Evolutionary conservation across 2,329 filamentous ascomycete species (phyloP).

Genomic region (Dactylellina cionopaga): DNA sequence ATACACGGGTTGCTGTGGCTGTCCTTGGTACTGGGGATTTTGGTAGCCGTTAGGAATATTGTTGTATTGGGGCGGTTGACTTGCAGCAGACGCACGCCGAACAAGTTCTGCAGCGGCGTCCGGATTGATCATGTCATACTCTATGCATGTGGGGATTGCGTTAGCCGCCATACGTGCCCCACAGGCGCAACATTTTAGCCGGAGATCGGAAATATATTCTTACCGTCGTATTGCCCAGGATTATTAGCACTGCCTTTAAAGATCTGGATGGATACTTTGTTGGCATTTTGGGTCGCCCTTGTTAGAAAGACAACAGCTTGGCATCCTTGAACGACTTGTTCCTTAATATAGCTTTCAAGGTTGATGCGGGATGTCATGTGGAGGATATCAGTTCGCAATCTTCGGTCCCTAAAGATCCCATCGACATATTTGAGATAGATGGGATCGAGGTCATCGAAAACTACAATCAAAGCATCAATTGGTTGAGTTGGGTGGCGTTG

Average conservation of each 20-base stretch:
- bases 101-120: conserved; percentile 82
- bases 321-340: conserved; percentile 88
- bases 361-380: conserved; percentile 80
- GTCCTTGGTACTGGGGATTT: conserved; percentile 57
- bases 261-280: conserved; percentile 81
- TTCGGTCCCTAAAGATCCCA: conserved; percentile 75
- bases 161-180: conserved; percentile 52
- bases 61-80: conserved; percentile 60
- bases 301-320: conserved; percentile 83
- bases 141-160: conserved; percentile 59
- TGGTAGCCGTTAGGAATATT: conserved; percentile 58
- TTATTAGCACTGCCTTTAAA: conserved; percentile 82
- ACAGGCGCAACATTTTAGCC: conserved; percentile 26
- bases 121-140: conserved; percentile 85
- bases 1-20: conserved; percentile 56
- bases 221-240: conserved; percentile 76
- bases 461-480: conserved; percentile 12
- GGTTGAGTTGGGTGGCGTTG: conserved; percentile 71
- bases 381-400: conserved; percentile 80
- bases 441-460: conserved; percentile 52
- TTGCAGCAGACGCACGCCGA: conserved; percentile 71
- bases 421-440: conserved; percentile 78
- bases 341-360: conserved; percentile 80
- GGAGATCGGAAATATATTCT: conserved; percentile 52
- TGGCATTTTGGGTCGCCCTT: conserved; percentile 72